phyloP scores from a whole-genome alignment of 257 asterid genomes.

The Nicotiana paniculata region DNA sequence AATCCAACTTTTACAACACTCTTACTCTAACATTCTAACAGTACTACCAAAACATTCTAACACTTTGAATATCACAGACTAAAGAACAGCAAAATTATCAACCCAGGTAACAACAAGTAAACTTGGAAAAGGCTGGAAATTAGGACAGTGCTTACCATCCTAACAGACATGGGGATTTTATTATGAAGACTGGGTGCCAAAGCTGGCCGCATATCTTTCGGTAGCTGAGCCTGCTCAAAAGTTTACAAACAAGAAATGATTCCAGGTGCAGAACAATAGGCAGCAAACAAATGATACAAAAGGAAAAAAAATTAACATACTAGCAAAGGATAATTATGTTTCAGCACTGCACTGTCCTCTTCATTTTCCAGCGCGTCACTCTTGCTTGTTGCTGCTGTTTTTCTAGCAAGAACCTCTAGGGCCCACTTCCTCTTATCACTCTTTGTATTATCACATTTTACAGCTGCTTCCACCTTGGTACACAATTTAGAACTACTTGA shows the following conservation, averaged over 20 bases:
- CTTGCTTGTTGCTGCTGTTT: slow-evolving; percentile 49
- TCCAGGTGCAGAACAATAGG: slow-evolving; percentile 13
- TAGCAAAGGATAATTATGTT: slow-evolving; percentile 64
- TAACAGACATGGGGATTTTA: slow-evolving; percentile 63
- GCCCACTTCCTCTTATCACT: slow-evolving; percentile 95
- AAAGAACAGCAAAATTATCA: neutral
- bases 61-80: neutral
- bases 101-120: neutral
- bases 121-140: neutral
- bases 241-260: slow-evolving; percentile 10
- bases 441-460: slow-evolving; percentile 38
- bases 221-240: slow-evolving; percentile 79
- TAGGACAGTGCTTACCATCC: slow-evolving; percentile 57
- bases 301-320: slow-evolving; percentile 33
- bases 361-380: slow-evolving; percentile 47
- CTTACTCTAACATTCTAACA: neutral
- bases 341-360: slow-evolving; percentile 46
- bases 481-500: slow-evolving; percentile 24
- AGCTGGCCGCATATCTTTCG: slow-evolving; percentile 89
- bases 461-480: slow-evolving; percentile 38
- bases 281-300: slow-evolving; percentile 5
- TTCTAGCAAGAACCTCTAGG: slow-evolving; percentile 84
- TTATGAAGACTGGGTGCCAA: slow-evolving; percentile 71
- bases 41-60: neutral
- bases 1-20: neutral